phyloP scores from a whole-genome alignment of 2,329 filamentous ascomycete genomes.

The Penicillium sp. region DNA sequence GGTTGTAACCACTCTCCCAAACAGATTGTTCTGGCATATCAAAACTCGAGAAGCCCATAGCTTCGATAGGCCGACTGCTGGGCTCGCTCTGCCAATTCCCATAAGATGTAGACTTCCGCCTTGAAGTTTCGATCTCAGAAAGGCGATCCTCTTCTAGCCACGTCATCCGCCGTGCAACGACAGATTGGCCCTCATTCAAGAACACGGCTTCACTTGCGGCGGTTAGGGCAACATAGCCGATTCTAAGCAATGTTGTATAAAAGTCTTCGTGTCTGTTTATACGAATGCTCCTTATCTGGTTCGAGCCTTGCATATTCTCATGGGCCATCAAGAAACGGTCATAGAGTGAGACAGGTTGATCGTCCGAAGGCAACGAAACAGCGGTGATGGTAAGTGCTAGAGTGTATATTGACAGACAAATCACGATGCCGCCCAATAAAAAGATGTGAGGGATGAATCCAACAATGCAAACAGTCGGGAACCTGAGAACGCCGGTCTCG shows the following conservation, averaged over 20 bases:
- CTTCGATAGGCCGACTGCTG: constrained; percentile 30
- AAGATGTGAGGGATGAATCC: constrained; percentile 94
- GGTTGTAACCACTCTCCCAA: constrained; percentile 50
- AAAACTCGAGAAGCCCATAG: constrained; percentile 36
- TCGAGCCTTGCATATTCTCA: constrained; percentile 86
- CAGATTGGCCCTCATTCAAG: constrained; percentile 78
- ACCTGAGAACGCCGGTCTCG: constrained; percentile 68
- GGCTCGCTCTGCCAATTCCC: constrained; percentile 18
- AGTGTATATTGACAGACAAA: constrained; percentile 74
- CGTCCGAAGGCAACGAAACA: constrained; percentile 59
- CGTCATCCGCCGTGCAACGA: constrained; percentile 73
- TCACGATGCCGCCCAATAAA: constrained; percentile 73
- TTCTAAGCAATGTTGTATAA: constrained; percentile 82
- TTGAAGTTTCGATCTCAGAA: constrained; percentile 65
- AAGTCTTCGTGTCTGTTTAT: constrained; percentile 91
- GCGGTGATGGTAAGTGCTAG: constrained; percentile 76
- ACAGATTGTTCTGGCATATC: constrained; percentile 34
- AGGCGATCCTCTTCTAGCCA: constrained; percentile 91
- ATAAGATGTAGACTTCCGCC: constrained; percentile 29
- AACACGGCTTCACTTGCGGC: constrained; percentile 96
- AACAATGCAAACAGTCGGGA: constrained; percentile 91
- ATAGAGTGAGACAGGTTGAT: constrained; percentile 47
- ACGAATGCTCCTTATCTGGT: constrained; percentile 76
- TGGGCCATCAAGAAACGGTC: constrained; percentile 72
- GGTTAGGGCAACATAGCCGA: constrained; percentile 84